Percentiles rank a stretch among this genome's conserved stretches.
Evolutionary conservation across 2,329 filamentous ascomycete genomes (phyloP).

Genomic region (Coniochaeta sp.): DNA sequence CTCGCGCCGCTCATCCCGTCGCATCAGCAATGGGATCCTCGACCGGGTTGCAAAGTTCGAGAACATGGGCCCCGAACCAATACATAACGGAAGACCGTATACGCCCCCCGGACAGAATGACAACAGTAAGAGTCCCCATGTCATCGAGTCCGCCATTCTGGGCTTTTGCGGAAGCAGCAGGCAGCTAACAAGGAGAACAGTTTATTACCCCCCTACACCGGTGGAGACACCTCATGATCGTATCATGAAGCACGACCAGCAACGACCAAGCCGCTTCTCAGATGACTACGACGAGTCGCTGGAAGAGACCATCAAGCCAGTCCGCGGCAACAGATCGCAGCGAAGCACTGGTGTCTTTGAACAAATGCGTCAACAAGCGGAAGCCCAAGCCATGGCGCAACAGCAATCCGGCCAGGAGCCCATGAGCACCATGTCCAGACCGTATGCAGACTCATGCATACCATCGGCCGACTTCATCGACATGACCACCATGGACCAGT

Average conservation of each 20-base stretch:
- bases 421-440: constrained; percentile 35
- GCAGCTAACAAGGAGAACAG: constrained; percentile 23
- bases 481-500: constrained; percentile 23
- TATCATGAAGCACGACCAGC: constrained; percentile 27
- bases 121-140: constrained; percentile 40
- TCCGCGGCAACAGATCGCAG: constrained; percentile 22
- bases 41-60: constrained; percentile 55
- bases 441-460: constrained; percentile 39
- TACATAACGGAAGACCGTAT: constrained; percentile 39
- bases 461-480: constrained; percentile 50
- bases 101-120: constrained; percentile 56
- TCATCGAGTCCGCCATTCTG: not conserved
- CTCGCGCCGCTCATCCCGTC: constrained; percentile 33
- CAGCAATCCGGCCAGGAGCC: constrained; percentile 35
- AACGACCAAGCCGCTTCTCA: constrained; percentile 42
- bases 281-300: constrained; percentile 58
- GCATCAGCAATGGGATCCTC: constrained; percentile 55
- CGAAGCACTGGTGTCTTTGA: constrained; percentile 48
- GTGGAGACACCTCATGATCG: constrained; percentile 53
- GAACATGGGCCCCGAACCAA: constrained; percentile 24
- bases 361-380: constrained; percentile 48
- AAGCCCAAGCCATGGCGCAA: constrained; percentile 42
- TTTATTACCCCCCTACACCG: constrained; percentile 60
- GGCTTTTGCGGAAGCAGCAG: too few relatives aligned
- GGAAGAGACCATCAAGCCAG: constrained; percentile 58